Conservation (phyloP, 306 rosid genomes). For the Cajanus cajan region DNA sequence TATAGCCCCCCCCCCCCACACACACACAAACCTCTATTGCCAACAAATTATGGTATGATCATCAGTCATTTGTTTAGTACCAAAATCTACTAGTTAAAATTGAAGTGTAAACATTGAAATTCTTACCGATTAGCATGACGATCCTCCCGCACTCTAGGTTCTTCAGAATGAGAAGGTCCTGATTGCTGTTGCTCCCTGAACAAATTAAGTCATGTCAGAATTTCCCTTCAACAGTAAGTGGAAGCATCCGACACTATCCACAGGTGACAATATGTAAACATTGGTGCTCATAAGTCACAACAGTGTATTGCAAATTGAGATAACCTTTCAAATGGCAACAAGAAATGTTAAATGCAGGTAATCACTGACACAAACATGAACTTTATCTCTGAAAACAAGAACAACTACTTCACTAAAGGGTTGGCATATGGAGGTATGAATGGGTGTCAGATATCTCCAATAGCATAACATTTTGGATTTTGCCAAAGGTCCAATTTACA, state of each 20-base stretch:
- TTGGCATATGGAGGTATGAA: no score
- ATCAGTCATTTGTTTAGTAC: neutral
- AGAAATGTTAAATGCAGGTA: neutral
- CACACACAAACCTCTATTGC: no score
- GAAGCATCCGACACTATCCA: neutral
- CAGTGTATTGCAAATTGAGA: neutral
- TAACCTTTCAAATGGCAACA: neutral
- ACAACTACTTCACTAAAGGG: neutral
- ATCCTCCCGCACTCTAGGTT: slow-evolving; percentile 85
- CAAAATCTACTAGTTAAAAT: neutral
- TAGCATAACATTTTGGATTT: slow-evolving; percentile 4
- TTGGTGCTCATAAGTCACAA: neutral
- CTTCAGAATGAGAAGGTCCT: slow-evolving; percentile 82
- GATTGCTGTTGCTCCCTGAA: slow-evolving; percentile 83
- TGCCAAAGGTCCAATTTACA: neutral
- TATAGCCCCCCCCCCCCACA: neutral
- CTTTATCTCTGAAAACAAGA: neutral
- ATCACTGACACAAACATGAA: neutral
- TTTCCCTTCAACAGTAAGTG: neutral
- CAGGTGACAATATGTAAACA: neutral
- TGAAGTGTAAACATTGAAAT: slow-evolving; percentile 5
- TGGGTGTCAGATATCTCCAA: neutral
- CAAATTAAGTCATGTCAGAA: slow-evolving; percentile 34
- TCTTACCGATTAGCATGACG: slow-evolving; percentile 69
- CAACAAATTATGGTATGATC: neutral